Evolutionary conservation across 345 rosid species (phyloP), one percentile per base, ranked within the genome.

Genomic region (Lenwebbia sp.): DNA sequence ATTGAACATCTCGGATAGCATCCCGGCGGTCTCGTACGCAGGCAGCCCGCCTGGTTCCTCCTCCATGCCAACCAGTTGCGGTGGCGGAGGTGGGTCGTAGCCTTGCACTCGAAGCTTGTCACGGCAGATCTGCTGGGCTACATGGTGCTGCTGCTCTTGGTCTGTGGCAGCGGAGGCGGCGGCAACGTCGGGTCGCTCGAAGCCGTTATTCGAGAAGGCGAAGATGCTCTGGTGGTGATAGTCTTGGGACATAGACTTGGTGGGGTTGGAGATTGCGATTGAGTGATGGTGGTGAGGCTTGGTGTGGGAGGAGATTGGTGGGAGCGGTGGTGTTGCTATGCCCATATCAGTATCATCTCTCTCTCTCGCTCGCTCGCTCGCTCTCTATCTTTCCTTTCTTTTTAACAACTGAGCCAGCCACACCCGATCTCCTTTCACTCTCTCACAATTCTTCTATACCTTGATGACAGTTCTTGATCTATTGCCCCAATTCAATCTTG

Each of bases 1-100:
- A 92, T 91, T 95, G 92, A 97, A 97, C 99, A 95, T 97, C 88
- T 97, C 99, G 5, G 99, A 97, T 89, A 96, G 88, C 96, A 97
- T 97, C 33, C 99, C 99, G 85, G 95, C 93, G 4, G 93, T 89
- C 89, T 94, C 96, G 49, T 97, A 95, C 37, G 90, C 95, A 47
- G 96, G 90, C 85, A 90, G 84, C 84, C 90, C 82, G 5, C 37
- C 91, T 52, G 65, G 82, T 55, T 94, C 94, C 53, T 91, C 95
- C 74, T 90, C 95, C 25, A 92, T 90, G 54, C 94, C 94, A 12
- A 91, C 92, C 82, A 93, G 62, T 40, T 40, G 89, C 70, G 93
- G 87, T 13, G 93, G 91, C 13, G 93, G 91, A 4, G 90, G 91
- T 0, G 86, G 87, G 54, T 88, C 92, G 41, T 84, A 92, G 21